Evolutionary conservation across 345 rosid genomes (phyloP).

Genomic region (Citrus unshiu): DNA sequence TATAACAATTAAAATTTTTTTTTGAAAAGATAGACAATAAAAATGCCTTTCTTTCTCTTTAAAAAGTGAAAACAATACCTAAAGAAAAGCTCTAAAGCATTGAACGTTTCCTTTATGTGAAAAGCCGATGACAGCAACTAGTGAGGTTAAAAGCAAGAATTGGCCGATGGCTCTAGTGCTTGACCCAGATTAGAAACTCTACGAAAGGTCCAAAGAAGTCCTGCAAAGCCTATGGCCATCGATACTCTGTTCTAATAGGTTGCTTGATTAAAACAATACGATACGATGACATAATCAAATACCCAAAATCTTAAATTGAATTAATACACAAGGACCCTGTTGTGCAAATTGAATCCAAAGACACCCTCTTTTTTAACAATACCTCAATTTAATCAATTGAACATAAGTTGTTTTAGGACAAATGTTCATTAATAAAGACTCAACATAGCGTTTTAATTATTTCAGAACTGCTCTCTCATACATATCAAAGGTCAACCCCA

Average conservation of each 20-base stretch:
- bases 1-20: not conserved
- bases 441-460: not conserved
- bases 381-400: not conserved
- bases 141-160: not conserved
- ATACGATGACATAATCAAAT: not conserved
- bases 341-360: not conserved
- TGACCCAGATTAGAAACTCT: conserved; percentile 4
- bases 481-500: not conserved
- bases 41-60: no score
- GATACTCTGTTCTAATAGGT: not conserved
- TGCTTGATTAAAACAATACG: not conserved
- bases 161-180: not conserved
- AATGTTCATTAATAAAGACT: not conserved
- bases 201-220: conserved; percentile 14
- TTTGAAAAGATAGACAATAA: no score
- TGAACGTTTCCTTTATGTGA: conserved; percentile 9
- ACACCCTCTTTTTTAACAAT: not conserved
- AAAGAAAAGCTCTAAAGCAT: conserved; percentile 20
- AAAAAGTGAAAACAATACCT: not conserved
- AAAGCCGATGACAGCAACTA: conserved; percentile 11
- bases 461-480: not conserved
- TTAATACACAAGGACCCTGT: not conserved
- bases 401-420: no score
- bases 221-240: conserved; percentile 2
- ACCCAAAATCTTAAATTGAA: not conserved